Evolutionary conservation across 257 asterid genomes (phyloP), one percentile per base, ranked within the genome.

Genomic region (Solanum etuberosum): DNA sequence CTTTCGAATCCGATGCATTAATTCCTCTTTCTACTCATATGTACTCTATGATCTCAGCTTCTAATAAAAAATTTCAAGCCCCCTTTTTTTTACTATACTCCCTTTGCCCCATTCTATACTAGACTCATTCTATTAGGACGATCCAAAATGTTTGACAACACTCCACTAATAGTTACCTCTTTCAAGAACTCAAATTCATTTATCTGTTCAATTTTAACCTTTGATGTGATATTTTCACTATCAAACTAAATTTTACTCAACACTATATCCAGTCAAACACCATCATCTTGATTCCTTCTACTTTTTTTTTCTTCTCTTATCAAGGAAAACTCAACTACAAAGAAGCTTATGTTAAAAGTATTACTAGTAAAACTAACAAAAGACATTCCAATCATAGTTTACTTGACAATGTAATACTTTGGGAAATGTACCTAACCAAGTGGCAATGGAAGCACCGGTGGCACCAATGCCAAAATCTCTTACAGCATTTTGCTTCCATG

Each of bases 381-480:
- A 85, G 23, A 15, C 7, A 11, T 23, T 21, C 20, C 82, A 37
- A 74, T 37, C 32, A 38, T 37, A 37, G 6, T 48, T 35, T 29
- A 35, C 23, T 40, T 54, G 77, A 70, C 63, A 35, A 61, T 68
- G 87, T 35, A 83, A 35, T 21, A 12, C 70, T 27, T 34, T 40
- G 38, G 29, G 63, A 38, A 32, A 80, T 48, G 38, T 90, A 96
- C 99, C 98, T 70, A 94, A 90, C 95, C 94, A 94, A 82, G 94
- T 43, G 81, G 89, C 87, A 31, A 85, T 2, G 11, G 93, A 86
- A 86, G 91, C 94, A 27, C 90, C 92, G 48, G 84, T 40, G 11
- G 84, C 80, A 83, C 95, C 97, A 89, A 91, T 23, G 27, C 87
- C 82, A 23, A 91, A 90, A 82, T 86, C 92, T 88, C 91, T 89